Evolutionary conservation across 1,284 basidiomycete genomes (phyloP), one percentile per base, ranked within the genome.

Genomic region (Cutaneotrichosporon cavernicola): DNA sequence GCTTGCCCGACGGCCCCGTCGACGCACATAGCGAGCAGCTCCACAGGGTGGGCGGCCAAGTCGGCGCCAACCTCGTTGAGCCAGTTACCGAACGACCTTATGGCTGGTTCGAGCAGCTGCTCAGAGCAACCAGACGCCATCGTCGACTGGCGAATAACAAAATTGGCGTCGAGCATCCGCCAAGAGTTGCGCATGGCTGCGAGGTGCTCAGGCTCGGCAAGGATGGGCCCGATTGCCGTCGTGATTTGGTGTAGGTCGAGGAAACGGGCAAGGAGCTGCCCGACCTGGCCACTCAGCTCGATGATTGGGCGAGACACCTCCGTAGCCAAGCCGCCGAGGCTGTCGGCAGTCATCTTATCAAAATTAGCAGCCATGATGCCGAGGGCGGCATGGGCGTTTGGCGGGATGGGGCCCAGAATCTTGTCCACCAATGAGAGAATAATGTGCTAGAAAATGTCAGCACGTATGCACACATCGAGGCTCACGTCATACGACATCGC

Each of bases 191-290:
- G 60, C 74, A 77, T 76, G 6, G 65, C 65, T 1, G 63, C 59
- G 8, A 74, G 61, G 43, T 76, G 70, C 43, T 67, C 63, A 0
- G 63, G 63, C 46, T 71, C 65, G 32, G 70, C 63, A 14, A 78
- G 67, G 56, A 79, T 75, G 5, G 73, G 73, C 5, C 56, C 60
- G n/a, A 80, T 70, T 0, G 76, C 69, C 0, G 64, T 56, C 0
- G 72, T 70, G 34, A 76, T 66, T 60, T 80, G 75, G 11, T 73
- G 66, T 2, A 78, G 60, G 18, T 75, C 75, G 30, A 72, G 64
- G 40, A 75, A 73, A 14, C 76, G 76, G 18, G 65, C 74, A 36
- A 78, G 58, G 0, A 76, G 65, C 40, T 73, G 73, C 11, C 71
- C 76, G 5, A 68, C 66, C 26, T 72, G 65, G 16, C 65, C 69